Conservation (phyloP, 1,284 basidiomycete genomes). For the Boletellus deceptivus region DNA sequence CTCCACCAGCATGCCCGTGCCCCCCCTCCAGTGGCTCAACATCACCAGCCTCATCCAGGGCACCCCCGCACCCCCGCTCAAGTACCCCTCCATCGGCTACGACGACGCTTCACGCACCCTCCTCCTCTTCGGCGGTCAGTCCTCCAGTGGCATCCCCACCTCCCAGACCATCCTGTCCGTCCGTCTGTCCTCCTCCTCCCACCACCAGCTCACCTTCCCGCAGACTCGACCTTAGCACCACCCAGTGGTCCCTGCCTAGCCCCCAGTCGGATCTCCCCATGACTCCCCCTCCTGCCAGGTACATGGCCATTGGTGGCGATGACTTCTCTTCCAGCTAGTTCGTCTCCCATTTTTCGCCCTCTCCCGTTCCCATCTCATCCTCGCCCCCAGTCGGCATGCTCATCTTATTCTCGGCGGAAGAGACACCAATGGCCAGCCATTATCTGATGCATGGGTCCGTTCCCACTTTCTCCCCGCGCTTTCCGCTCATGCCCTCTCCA, state of each 20-base stretch:
- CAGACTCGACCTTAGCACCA: slow-evolving; percentile 46
- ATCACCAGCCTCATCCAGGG: slow-evolving; percentile 55
- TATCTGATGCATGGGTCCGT: slow-evolving; percentile 72
- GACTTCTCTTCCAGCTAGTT: slow-evolving; percentile 80
- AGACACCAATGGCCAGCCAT: slow-evolving; percentile 45
- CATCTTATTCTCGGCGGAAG: slow-evolving; percentile 72
- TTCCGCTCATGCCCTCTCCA: slow-evolving; percentile 31
- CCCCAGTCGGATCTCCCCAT: slow-evolving; percentile 46
- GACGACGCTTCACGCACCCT: slow-evolving; percentile 53
- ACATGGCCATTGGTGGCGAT: slow-evolving; percentile 56
- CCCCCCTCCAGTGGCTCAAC: slow-evolving; percentile 74
- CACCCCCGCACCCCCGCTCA: slow-evolving; percentile 58
- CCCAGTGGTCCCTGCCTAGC: slow-evolving; percentile 59
- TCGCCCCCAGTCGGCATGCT: slow-evolving; percentile 54
- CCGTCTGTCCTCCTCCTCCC: not conserved
- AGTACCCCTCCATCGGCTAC: slow-evolving; percentile 69
- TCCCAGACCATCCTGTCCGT: slow-evolving; percentile 63
- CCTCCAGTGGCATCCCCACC: slow-evolving; percentile 58
- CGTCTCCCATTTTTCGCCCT: slow-evolving; percentile 29
- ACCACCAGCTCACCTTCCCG: slow-evolving; percentile 4
- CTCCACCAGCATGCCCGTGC: slow-evolving; percentile 40
- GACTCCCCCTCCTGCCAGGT: slow-evolving; percentile 57
- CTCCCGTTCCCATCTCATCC: slow-evolving; percentile 8
- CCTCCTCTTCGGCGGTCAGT: slow-evolving; percentile 74
- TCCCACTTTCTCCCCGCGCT: not conserved